These are phyloP conservation scores for Nakaseomyces sp. DNA, from an alignment of 1,139 yeast species.

Conservation along the genomic window DNA sequence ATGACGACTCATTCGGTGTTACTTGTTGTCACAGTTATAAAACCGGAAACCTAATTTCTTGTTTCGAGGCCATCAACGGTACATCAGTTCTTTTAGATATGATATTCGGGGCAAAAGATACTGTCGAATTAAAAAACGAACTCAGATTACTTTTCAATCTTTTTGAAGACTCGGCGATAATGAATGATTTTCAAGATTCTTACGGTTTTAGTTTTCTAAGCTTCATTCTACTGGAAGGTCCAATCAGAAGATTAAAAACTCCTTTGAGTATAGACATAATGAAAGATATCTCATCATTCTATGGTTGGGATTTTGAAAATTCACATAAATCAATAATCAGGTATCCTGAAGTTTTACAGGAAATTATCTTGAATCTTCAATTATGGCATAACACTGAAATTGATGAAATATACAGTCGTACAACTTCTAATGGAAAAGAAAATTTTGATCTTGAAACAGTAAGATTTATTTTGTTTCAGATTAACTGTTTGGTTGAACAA, in stretches of 20 bases:
- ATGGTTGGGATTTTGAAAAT: constrained; percentile 38
- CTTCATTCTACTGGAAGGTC: constrained; percentile 24
- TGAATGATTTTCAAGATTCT: constrained; percentile 15
- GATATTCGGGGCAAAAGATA: neutral
- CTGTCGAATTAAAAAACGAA: neutral
- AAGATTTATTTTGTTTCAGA: constrained; percentile 46
- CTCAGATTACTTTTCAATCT: neutral
- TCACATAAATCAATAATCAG: constrained; percentile 39
- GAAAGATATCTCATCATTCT: constrained; percentile 36
- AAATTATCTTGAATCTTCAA: constrained; percentile 41
- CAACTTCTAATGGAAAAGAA: constrained; percentile 10
- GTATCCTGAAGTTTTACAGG: constrained; percentile 40
- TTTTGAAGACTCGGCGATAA: constrained; percentile 13
- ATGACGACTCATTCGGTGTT: neutral
- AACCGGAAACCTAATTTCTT: neutral
- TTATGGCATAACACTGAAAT: constrained; percentile 36
- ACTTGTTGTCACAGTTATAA: neutral
- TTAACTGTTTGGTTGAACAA: constrained; percentile 44
- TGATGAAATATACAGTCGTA: constrained; percentile 9
- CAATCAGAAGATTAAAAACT: constrained; percentile 15
- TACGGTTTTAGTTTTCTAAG: constrained; percentile 21
- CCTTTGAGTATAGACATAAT: constrained; percentile 31
- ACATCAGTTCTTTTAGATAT: neutral
- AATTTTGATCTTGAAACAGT: constrained; percentile 37
- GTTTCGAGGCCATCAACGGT: constrained; percentile 2